Evolutionary conservation across 2,329 filamentous ascomycete species (phyloP).

Genomic region (Domatiomyces catenatus): DNA sequence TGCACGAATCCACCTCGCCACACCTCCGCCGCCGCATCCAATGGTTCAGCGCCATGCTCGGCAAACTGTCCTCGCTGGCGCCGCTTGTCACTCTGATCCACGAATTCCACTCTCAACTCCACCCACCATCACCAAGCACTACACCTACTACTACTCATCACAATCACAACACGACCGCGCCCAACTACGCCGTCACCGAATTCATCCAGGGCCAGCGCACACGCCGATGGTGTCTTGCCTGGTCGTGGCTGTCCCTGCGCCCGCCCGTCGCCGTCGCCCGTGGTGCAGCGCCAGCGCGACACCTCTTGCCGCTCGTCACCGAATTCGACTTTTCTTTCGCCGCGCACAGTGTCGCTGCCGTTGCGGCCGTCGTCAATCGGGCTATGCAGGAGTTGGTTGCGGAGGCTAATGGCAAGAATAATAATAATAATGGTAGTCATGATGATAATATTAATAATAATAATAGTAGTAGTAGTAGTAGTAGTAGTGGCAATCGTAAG

Average conservation of each 20-base stretch:
- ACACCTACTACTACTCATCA: too few species aligned
- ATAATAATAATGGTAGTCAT: neutral
- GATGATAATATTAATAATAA: constrained; percentile 18
- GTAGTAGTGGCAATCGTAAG: constrained; percentile 34
- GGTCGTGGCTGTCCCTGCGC: constrained; percentile 60
- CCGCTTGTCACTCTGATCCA: neutral
- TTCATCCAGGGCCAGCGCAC: constrained; percentile 68
- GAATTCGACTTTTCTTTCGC: constrained; percentile 30
- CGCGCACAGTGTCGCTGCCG: constrained; percentile 22
- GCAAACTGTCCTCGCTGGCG: constrained; percentile 43
- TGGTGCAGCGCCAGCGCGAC: constrained; percentile 29
- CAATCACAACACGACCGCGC: constrained; percentile 31
- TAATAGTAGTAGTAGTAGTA: constrained; percentile 34
- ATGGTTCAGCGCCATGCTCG: constrained; percentile 90
- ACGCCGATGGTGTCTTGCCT: constrained; percentile 71
- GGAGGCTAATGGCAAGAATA: neutral
- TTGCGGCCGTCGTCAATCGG: neutral
- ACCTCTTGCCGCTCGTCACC: constrained; percentile 38
- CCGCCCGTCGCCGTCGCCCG: constrained; percentile 40
- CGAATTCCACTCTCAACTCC: constrained; percentile 45
- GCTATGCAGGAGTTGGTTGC: constrained; percentile 1
- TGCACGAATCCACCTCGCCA: constrained; percentile 18
- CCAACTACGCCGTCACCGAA: constrained; percentile 68
- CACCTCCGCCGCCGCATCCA: constrained; percentile 36
- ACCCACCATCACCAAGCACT: constrained; percentile 21